phyloP scores from a whole-genome alignment of 2,329 filamentous ascomycete species.

The Trichothecium roseum region DNA sequence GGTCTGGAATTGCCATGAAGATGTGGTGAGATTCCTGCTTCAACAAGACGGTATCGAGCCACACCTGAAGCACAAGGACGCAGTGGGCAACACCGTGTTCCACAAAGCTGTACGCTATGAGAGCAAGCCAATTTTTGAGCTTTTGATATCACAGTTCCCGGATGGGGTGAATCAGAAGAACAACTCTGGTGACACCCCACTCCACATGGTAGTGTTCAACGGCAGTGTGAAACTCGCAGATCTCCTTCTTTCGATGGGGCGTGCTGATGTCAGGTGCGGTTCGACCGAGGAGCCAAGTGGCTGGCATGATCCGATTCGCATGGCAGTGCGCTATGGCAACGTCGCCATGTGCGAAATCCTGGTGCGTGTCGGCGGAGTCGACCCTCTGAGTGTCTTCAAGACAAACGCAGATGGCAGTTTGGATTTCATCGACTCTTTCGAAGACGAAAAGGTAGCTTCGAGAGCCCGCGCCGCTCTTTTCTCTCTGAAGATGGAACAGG shows the following conservation, averaged over 20 bases:
- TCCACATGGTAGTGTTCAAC: neutral
- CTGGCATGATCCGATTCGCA: conserved; percentile 2
- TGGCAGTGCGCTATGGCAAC: conserved; percentile 1
- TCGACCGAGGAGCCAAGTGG: neutral
- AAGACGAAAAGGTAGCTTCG: neutral
- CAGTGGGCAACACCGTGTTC: conserved; percentile 1
- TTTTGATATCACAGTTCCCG: conserved; percentile 2
- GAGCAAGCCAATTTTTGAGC: neutral
- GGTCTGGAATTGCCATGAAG: too few relatives aligned
- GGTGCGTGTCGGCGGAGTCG: conserved; percentile 2
- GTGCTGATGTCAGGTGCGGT: conserved; percentile 2
- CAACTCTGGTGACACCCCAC: neutral
- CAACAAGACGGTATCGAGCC: neutral
- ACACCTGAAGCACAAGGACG: neutral
- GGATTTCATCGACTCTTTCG: conserved; percentile 1
- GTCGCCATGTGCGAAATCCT: conserved; percentile 1
- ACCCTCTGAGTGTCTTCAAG: conserved; percentile 4
- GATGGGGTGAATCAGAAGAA: neutral
- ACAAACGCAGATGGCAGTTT: neutral
- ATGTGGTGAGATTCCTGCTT: too few relatives aligned
- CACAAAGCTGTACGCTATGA: neutral
- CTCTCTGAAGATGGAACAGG: neutral
- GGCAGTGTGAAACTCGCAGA: neutral
- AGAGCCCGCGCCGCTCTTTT: neutral
- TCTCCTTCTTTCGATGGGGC: neutral